phyloP scores from a whole-genome alignment of 208 protist species.

The Porcisia hertigi region DNA sequence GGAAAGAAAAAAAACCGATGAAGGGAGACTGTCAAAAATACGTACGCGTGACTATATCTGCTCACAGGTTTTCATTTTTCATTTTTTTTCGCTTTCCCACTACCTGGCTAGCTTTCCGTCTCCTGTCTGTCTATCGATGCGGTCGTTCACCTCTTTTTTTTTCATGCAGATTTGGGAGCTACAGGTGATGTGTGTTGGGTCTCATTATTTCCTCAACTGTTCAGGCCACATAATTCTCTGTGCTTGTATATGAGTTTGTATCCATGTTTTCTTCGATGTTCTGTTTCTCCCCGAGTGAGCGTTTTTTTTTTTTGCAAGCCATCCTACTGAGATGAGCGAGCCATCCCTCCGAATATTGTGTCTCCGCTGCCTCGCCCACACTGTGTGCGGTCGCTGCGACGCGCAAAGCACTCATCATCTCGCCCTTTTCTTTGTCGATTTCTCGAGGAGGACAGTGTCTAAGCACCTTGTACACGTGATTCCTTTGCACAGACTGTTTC shows the following conservation, averaged over 20 bases:
- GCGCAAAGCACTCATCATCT: neutral
- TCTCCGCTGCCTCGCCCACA: neutral
- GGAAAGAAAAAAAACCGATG: neutral
- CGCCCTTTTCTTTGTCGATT: neutral
- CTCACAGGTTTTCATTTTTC: too few species aligned
- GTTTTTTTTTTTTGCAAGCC: neutral
- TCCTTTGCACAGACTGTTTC: too few species aligned
- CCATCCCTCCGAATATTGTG: neutral
- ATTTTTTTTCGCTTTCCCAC: neutral
- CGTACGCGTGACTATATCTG: too few species aligned
- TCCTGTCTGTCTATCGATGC: neutral
- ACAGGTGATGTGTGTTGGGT: neutral
- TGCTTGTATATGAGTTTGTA: neutral
- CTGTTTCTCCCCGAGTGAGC: neutral
- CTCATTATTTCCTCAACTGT: neutral
- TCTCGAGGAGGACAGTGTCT: neutral
- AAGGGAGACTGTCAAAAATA: too few species aligned
- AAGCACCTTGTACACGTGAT: neutral
- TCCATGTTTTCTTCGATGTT: neutral
- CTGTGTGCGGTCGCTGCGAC: neutral
- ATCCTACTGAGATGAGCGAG: neutral
- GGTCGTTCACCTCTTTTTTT: neutral
- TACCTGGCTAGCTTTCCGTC: neutral
- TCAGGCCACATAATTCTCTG: slow-evolving; percentile 1
- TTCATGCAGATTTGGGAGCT: neutral